phyloP scores from a whole-genome alignment of 2,329 filamentous ascomycete genomes.

The Huntiella bhutanensis region DNA sequence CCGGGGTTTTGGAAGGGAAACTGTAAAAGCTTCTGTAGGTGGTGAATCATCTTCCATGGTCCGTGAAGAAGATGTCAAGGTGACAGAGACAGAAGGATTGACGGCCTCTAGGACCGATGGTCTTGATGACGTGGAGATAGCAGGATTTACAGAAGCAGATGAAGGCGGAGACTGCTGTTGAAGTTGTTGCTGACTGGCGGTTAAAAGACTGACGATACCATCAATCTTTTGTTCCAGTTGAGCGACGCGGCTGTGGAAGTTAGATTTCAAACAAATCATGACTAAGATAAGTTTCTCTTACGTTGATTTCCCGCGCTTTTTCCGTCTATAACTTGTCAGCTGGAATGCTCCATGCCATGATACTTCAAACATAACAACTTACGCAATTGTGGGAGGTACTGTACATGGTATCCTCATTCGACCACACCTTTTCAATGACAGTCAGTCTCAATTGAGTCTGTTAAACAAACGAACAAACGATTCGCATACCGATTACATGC shows the following conservation, averaged over 20 bases:
- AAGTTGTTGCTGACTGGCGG: conserved; percentile 6
- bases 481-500: conserved; percentile 15
- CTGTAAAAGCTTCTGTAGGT: not conserved
- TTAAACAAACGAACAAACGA: not conserved
- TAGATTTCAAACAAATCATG: not conserved
- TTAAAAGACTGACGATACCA: conserved; percentile 17
- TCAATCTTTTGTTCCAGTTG: conserved; percentile 23
- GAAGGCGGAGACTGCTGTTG: not conserved
- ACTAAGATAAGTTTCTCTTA: conserved; percentile 11
- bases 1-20: not conserved
- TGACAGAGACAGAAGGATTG: no score
- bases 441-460: not conserved
- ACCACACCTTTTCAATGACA: conserved; percentile 16
- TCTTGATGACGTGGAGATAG: not conserved
- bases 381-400: conserved; percentile 18
- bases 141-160: not conserved
- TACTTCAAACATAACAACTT: not conserved
- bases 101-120: no score
- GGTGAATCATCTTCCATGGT: not conserved
- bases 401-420: conserved; percentile 19
- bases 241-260: conserved; percentile 18
- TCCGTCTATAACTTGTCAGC: conserved; percentile 12
- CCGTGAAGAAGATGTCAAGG: not conserved
- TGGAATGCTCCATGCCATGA: not conserved
- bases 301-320: conserved; percentile 21